Base-by-base conservation (phyloP, 257 asterid genomes). In the Solanum clarkiae region DNA sequence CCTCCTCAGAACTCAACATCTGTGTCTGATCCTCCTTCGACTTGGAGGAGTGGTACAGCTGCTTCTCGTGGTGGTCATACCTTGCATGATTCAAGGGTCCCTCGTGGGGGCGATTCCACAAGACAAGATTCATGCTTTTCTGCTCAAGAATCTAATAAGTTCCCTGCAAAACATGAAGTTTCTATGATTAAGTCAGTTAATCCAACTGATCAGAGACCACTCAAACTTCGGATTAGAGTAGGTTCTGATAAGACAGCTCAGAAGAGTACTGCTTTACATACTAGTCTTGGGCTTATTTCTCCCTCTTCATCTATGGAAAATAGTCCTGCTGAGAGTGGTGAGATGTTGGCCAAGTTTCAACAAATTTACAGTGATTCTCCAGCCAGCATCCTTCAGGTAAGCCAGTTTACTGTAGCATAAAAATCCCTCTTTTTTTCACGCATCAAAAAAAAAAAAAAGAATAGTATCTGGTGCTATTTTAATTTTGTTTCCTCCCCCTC, bases 301-400 rank as follows among this genome's bases (percentile, higher is more conserved):
- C 98, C 98, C 63, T 94, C 97, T 88, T 93, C 98, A 47, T 96
- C 98, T 1, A 88, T 84, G 88, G 98, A 90, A 36, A 88, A 91
- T 88, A 91, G 96, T 88, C 91, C 91, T 62, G 92, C 92, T 49
- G 97, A 90, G 86, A 87, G 93, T 88, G 93, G 90, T 81, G 97
- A 90, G 69, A 62, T 88, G 63, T 85, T 86, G 29, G 17, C 74
- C 57, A 93, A 89, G 68, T 86, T 89, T 87, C 90, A 56, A 80
- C 94, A 88, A 87, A 84, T 72, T 84, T 90, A 86, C 42, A 24
- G 79, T 82, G 92, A 88, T 86, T 93, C 98, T 87, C 93, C 92
- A 45, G 54, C 91, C 63, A 70, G 83, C 82, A 93, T 96, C 87
- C 91, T 94, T 80, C 88, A 92, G 97, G 99, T 92, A 87, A 72